Evolutionary conservation across 306 rosid genomes (phyloP).

Genomic region (Malus orientalis): DNA sequence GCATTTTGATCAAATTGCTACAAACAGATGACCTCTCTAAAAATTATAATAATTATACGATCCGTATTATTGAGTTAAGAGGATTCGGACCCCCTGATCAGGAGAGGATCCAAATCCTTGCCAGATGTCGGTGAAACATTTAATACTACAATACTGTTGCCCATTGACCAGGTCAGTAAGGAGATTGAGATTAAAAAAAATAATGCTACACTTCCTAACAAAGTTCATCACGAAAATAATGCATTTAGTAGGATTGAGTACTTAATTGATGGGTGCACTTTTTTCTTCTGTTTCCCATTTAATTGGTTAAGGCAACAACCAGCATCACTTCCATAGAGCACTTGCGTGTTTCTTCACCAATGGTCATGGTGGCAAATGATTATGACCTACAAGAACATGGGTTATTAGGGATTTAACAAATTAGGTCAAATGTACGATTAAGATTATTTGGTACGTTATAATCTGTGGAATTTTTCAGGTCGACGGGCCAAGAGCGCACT

Average conservation of each 20-base stretch:
- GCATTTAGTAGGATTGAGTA: neutral
- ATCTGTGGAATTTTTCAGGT: no score
- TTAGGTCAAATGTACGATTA: no score
- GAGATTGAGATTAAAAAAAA: neutral
- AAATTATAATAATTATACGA: no score
- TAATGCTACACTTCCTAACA: no score
- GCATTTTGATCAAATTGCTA: no score
- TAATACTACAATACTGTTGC: neutral
- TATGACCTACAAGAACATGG: neutral
- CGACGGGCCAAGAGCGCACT: fast-evolving
- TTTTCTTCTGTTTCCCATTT: neutral
- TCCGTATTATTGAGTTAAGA: no score
- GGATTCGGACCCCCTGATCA: no score
- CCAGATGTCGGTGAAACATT: neutral
- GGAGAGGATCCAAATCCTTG: no score
- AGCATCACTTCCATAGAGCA: neutral
- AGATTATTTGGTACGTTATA: neutral
- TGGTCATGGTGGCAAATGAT: neutral
- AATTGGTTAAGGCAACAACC: neutral
- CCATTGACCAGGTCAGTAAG: neutral
- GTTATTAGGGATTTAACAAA: neutral
- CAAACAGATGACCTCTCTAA: no score
- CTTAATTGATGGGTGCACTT: neutral
- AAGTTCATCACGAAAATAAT: neutral
- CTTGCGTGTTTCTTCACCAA: neutral